Percentiles rank a stretch among this genome's conserved stretches.
phyloP scores from a whole-genome alignment of 1,139 yeast genomes.

The Diutina neorugosa region DNA sequence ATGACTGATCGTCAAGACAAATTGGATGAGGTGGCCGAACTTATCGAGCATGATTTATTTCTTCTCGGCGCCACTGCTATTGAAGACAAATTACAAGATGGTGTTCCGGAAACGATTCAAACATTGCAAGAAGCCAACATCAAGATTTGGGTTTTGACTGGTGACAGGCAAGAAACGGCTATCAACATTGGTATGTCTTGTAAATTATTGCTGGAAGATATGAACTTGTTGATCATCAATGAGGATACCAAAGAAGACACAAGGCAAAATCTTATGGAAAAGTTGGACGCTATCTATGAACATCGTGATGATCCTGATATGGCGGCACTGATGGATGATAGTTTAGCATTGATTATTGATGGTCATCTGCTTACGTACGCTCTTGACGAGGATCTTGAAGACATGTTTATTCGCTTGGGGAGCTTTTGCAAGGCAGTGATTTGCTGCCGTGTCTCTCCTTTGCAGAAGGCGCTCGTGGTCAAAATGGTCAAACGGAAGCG shows the following conservation, averaged over 20 bases:
- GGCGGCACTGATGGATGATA: constrained; percentile 36
- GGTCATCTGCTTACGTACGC: constrained; percentile 87
- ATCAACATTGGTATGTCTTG: constrained; percentile 98
- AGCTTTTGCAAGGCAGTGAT: constrained; percentile 82
- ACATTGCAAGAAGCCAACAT: constrained; percentile 94
- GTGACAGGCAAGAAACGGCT: constrained; percentile 99
- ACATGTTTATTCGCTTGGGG: constrained; percentile 67
- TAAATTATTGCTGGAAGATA: constrained; percentile 84
- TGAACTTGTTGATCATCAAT: constrained; percentile 83
- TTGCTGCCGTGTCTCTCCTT: constrained; percentile 95
- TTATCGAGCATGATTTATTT: constrained; percentile 69
- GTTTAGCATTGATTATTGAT: constrained; percentile 85
- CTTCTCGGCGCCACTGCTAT: constrained; percentile 95
- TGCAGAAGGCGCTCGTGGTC: constrained; percentile 94
- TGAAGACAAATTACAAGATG: constrained; percentile 95
- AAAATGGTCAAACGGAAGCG: constrained; percentile 72
- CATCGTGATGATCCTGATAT: constrained; percentile 45
- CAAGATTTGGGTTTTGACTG: constrained; percentile 94
- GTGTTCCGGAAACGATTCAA: constrained; percentile 95
- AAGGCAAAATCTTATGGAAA: constrained; percentile 55
- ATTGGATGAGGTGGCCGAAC: constrained; percentile 59
- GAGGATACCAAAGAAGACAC: constrained; percentile 76
- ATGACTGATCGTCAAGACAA: constrained; percentile 62
- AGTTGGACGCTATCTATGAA: constrained; percentile 61
- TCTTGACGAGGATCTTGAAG: constrained; percentile 70